phyloP scores from a whole-genome alignment of 2,329 filamentous ascomycete species.

The Lachnum nothofagi region DNA sequence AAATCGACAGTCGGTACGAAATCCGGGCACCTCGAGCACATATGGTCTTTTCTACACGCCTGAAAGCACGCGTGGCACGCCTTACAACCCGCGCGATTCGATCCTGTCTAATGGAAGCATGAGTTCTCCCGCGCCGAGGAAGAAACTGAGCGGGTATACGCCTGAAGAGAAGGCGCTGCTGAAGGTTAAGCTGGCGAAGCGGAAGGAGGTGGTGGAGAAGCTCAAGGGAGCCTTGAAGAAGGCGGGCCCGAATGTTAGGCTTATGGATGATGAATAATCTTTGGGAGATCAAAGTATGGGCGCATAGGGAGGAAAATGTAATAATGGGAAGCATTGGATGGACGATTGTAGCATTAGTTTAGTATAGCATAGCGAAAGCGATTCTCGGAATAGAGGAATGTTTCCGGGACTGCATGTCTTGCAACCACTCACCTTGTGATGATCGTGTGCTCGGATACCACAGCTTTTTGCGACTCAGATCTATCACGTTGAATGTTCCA shows the following conservation, averaged over 20 bases:
- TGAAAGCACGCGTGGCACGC: constrained; percentile 25
- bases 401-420: too few species aligned
- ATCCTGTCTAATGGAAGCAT: constrained; percentile 26
- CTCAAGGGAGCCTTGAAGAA: constrained; percentile 36
- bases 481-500: too few species aligned
- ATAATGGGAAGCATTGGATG: too few species aligned
- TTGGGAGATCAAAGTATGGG: constrained; percentile 3
- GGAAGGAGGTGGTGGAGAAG: constrained; percentile 49
- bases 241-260: constrained; percentile 27
- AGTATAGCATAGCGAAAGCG: not conserved
- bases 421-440: too few species aligned
- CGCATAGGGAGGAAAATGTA: not conserved
- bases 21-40: constrained; percentile 23
- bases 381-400: too few species aligned
- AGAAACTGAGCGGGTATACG: constrained; percentile 59
- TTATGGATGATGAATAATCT: constrained; percentile 29
- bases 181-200: constrained; percentile 49
- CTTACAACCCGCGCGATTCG: constrained; percentile 26
- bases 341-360: not conserved
- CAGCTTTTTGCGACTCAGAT: too few species aligned
- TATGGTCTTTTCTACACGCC: constrained; percentile 29
- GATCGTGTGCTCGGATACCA: too few species aligned
- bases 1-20: constrained; percentile 21
- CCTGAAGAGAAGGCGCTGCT: constrained; percentile 53
- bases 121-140: constrained; percentile 42